These are phyloP conservation scores for Ogataea paradorogensis DNA, from an alignment of 805 yeast genomes.

Conservation along the genomic window DNA sequence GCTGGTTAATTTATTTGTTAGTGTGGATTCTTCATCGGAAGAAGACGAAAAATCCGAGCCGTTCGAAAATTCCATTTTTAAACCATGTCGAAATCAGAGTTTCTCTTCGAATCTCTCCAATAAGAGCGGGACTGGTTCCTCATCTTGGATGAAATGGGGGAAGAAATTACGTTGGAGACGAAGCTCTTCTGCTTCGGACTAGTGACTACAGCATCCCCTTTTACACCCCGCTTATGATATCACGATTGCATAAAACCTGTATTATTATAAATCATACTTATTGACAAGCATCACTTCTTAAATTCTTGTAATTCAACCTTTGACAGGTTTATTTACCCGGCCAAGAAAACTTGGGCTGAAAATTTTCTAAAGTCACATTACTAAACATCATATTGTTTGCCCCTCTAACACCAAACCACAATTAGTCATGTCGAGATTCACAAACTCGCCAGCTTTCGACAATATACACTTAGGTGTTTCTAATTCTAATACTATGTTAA, in stretches of 20 bases:
- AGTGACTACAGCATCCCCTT: background rate
- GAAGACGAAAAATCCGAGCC: slow-evolving; percentile 11
- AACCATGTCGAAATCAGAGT: slow-evolving; percentile 10
- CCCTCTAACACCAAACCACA: background rate
- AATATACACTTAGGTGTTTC: slow-evolving; percentile 2
- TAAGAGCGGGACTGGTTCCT: slow-evolving; percentile 4
- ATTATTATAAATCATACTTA: background rate
- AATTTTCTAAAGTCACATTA: slow-evolving; percentile 1
- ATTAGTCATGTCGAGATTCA: slow-evolving; percentile 7
- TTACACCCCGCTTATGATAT: slow-evolving; percentile 1
- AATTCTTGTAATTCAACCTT: background rate
- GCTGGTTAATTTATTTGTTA: slow-evolving; percentile 7
- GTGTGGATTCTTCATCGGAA: slow-evolving; percentile 11
- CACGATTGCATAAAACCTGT: slow-evolving; percentile 3
- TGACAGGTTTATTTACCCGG: slow-evolving; percentile 5
- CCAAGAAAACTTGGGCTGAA: background rate
- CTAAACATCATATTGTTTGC: slow-evolving; percentile 2
- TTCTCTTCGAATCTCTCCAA: slow-evolving; percentile 10
- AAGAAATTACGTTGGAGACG: slow-evolving; percentile 9
- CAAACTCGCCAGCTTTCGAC: slow-evolving; percentile 1
- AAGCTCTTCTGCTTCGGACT: slow-evolving; percentile 7
- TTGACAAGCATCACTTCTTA: background rate
- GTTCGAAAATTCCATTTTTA: slow-evolving; percentile 5
- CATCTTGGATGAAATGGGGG: slow-evolving; percentile 10
- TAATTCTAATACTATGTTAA: slow-evolving; percentile 3